Evolutionary conservation across 768 basidiomycete species (phyloP).

Genomic region (Gymnopilus dilepis): DNA sequence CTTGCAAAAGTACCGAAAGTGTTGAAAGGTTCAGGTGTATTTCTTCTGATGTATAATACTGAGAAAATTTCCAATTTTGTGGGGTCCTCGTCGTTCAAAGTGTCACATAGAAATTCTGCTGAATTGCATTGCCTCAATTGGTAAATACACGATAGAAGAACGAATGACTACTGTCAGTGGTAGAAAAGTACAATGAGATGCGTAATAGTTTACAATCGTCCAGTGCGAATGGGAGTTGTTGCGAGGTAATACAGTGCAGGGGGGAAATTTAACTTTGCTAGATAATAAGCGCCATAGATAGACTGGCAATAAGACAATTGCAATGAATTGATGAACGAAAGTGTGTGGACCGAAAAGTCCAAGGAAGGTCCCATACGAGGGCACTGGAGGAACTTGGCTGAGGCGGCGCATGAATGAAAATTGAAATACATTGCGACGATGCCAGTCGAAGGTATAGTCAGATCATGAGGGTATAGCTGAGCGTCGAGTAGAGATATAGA

Average conservation of each 20-base stretch:
- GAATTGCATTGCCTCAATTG: not conserved
- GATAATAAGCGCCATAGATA: not conserved
- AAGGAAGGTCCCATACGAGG: too few relatives aligned
- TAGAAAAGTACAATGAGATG: not conserved
- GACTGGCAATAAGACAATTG: not conserved
- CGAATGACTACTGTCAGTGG: too few relatives aligned
- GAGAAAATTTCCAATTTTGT: too few relatives aligned
- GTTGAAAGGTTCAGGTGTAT: not conserved
- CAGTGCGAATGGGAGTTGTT: not conserved
- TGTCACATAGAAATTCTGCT: not conserved
- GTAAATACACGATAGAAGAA: not conserved
- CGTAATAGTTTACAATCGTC: not conserved
- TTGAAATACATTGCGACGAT: too few relatives aligned
- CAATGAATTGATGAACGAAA: too few relatives aligned
- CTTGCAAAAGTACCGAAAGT: not conserved
- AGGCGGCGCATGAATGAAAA: too few relatives aligned
- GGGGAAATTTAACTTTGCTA: not conserved
- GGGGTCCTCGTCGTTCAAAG: too few relatives aligned
- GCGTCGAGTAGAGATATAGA: not conserved
- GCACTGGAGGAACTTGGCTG: too few relatives aligned
- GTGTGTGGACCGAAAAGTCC: too few relatives aligned
- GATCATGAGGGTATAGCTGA: not conserved
- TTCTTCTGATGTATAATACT: conserved; percentile 5
- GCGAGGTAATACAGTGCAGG: not conserved
- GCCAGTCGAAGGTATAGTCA: not conserved